Evolutionary conservation across 768 basidiomycete species (phyloP), one percentile per base, ranked within the genome.

Genomic region (Mycena alexandri): DNA sequence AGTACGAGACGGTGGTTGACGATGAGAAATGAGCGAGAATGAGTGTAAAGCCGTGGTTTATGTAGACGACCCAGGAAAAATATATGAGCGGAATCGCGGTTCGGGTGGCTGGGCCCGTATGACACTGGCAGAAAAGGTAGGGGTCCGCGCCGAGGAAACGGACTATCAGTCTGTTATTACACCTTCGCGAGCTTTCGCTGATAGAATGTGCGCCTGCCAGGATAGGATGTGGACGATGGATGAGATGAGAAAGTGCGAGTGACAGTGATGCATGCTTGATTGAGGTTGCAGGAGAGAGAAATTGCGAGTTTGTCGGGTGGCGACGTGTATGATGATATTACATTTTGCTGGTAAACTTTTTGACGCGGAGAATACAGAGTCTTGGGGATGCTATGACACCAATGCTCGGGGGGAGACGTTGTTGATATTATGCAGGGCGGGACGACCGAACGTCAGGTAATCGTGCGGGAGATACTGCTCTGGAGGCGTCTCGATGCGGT

Each of bases 391-490:
- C 79, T 90, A 92, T 84, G 89, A 85, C 73, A 87, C 87, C 77
- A 89, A 81, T 71, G 86, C 81, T 75, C 87, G 84, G 19, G 89
- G 89, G 22, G 91, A 90, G 46, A 86, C 83, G 73, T 89, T 84
- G 76, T 93, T 94, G 79, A 93, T 84, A 76, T 85, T 91, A 78
- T 93, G 91, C 54, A 94, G 87, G 71, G 89, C 91, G 59, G 89
- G 88, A 54, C 93, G 90, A 76, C 92, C 89, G 77, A 93, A 92
- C 41, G 87, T 79, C 71, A 94, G 90, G 76, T 90, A 93, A 79
- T 93, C 92, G 77, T 93, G 91, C 4, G 93, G 92, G 63, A 93
- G 86, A 77, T 83, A 92, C 75, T 93, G 91, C 68, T 93, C 92
- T 53, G 91, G 89, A 38, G 88, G 82, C 61, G 83, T 82, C 75